Conservation (phyloP, 1,139 yeast genomes). For the Protomyces arabidopsidicola region DNA sequence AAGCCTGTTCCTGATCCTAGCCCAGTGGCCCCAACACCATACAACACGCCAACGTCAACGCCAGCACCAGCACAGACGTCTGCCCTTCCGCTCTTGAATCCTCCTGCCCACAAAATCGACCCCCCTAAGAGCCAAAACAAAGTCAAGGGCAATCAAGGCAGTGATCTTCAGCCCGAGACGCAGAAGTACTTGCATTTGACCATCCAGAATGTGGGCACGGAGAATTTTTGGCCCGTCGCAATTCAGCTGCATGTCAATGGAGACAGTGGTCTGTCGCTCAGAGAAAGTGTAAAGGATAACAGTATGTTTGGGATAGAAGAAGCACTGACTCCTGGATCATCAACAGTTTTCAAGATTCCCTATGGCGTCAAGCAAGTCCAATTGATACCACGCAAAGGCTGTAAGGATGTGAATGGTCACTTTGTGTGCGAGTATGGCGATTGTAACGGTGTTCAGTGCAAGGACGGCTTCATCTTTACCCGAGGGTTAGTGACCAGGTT, state of each 20-base stretch:
- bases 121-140: too few species aligned
- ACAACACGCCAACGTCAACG: too few species aligned
- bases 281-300: too few species aligned
- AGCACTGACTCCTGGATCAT: not conserved
- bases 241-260: not conserved
- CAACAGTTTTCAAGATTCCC: not conserved
- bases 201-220: not conserved
- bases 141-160: too few species aligned
- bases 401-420: not conserved
- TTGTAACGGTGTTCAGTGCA: not conserved
- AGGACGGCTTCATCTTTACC: too few species aligned
- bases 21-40: too few species aligned
- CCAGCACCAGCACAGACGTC: too few species aligned
- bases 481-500: not conserved
- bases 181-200: too few species aligned
- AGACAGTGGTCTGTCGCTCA: not conserved
- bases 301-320: not conserved
- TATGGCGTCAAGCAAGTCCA: not conserved
- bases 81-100: too few species aligned
- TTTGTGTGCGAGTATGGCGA: not conserved
- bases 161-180: too few species aligned
- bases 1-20: too few species aligned
- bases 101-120: too few species aligned
- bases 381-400: not conserved
- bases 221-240: not conserved